These are phyloP conservation scores for Phoma sp. DNA, from an alignment of 2,329 filamentous ascomycete genomes.

Conservation along the genomic window DNA sequence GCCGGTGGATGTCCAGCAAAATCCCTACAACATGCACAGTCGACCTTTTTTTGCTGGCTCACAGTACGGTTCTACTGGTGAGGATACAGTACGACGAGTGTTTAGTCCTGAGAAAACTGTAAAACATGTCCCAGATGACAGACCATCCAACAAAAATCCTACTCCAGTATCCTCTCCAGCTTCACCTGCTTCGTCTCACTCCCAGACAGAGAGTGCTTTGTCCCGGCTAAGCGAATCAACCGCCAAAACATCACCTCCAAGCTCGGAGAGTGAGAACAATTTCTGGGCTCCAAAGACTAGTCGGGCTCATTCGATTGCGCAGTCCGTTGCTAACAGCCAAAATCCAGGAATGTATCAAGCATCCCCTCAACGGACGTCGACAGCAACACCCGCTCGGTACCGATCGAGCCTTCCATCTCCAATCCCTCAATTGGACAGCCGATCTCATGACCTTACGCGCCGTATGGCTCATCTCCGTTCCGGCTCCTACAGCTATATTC, in stretches of 20 bases:
- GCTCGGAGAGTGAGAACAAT: not conserved
- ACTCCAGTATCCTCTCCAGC: not conserved
- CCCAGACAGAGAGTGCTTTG: not conserved
- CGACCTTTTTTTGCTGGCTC: not conserved
- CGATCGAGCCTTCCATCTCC: not conserved
- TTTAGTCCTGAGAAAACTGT: not conserved
- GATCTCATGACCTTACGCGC: not conserved
- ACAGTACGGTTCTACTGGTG: not conserved
- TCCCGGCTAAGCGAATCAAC: conserved; percentile 3
- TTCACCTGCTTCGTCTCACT: not conserved
- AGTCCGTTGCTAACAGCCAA: not conserved
- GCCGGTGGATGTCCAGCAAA: not conserved
- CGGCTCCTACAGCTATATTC: not conserved
- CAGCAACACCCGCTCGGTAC: not conserved
- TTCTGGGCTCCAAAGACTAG: not conserved
- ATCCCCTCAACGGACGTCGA: not conserved
- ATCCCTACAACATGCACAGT: not conserved
- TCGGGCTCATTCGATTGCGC: not conserved
- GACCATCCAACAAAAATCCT: not conserved
- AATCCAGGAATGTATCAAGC: not conserved
- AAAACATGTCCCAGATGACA: too few relatives aligned
- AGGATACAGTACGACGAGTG: not conserved
- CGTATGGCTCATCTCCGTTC: not conserved
- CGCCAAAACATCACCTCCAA: conserved; percentile 1
- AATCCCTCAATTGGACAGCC: not conserved